Evolutionary conservation across 2,329 filamentous ascomycete genomes (phyloP).

Genomic region (Anthostomella pinea): DNA sequence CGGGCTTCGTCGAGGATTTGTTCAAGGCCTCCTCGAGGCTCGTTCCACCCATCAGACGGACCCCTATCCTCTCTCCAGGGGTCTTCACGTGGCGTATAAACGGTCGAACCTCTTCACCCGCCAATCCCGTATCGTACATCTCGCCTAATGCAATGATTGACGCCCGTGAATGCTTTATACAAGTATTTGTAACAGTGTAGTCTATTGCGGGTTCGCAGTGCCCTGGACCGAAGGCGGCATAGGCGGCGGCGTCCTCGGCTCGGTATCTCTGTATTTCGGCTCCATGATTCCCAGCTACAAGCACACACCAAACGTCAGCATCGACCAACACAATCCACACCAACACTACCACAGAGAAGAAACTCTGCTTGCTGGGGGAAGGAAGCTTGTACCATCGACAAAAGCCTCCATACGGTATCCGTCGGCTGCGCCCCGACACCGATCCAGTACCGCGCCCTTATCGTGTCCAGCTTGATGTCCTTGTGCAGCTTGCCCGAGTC

Average conservation of each 20-base stretch:
- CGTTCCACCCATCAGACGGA: too few relatives aligned
- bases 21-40: too few relatives aligned
- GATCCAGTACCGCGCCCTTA: conserved; percentile 89
- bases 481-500: conserved; percentile 72
- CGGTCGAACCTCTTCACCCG: background rate
- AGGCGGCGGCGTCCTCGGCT: conserved; percentile 25
- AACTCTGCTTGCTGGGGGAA: too few relatives aligned
- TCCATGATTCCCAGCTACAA: conserved; percentile 36
- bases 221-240: conserved; percentile 19
- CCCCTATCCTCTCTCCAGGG: too few relatives aligned
- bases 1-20: too few relatives aligned
- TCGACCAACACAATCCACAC: too few relatives aligned
- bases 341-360: too few relatives aligned
- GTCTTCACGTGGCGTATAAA: too few relatives aligned
- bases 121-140: conserved; percentile 7
- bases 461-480: conserved; percentile 81
- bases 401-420: conserved; percentile 81
- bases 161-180: conserved; percentile 12
- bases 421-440: conserved; percentile 95
- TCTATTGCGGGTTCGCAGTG: conserved; percentile 7
- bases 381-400: conserved; percentile 81
- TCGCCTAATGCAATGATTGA: conserved; percentile 4
- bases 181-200: conserved; percentile 11
- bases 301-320: too few relatives aligned
- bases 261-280: conserved; percentile 34